Conservation (phyloP, 2,329 filamentous ascomycete genomes). For the Colletotrichum spinosum region DNA sequence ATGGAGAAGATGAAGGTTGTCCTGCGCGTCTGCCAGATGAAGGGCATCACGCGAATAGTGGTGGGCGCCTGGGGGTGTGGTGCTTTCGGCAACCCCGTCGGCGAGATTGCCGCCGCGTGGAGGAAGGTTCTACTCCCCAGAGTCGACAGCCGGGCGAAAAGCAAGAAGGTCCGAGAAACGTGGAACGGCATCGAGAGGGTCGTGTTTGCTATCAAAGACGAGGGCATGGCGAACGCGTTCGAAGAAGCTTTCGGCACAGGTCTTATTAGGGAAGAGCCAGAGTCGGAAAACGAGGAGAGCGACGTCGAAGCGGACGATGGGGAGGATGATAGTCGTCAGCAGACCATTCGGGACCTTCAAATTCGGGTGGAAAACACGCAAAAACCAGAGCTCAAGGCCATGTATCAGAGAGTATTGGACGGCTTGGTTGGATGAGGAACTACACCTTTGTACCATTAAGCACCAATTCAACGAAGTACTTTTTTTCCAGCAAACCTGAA, state of each 20-base stretch:
- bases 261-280: slow-evolving; percentile 45
- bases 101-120: slow-evolving; percentile 68
- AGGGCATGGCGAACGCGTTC: slow-evolving; percentile 64
- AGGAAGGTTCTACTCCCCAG: slow-evolving; percentile 45
- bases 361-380: too few species aligned
- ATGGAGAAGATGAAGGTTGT: slow-evolving; percentile 68
- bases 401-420: too few species aligned
- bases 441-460: too few species aligned
- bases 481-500: too few species aligned
- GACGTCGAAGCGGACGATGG: slow-evolving; percentile 37
- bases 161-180: slow-evolving; percentile 42
- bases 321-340: slow-evolving; percentile 16
- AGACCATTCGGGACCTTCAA: too few species aligned
- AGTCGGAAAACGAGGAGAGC: background rate
- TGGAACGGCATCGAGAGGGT: slow-evolving; percentile 63
- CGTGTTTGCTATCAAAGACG: slow-evolving; percentile 68
- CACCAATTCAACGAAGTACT: too few species aligned
- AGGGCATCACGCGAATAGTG: slow-evolving; percentile 61
- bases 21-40: slow-evolving; percentile 61
- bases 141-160: slow-evolving; percentile 34
- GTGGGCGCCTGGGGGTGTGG: slow-evolving; percentile 75
- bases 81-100: slow-evolving; percentile 71
- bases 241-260: slow-evolving; percentile 57
- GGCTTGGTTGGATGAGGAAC: too few species aligned
- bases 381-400: too few species aligned